Base-by-base conservation (phyloP, 495 filamentous ascomycete genomes). In the Pyronema omphalodes region DNA sequence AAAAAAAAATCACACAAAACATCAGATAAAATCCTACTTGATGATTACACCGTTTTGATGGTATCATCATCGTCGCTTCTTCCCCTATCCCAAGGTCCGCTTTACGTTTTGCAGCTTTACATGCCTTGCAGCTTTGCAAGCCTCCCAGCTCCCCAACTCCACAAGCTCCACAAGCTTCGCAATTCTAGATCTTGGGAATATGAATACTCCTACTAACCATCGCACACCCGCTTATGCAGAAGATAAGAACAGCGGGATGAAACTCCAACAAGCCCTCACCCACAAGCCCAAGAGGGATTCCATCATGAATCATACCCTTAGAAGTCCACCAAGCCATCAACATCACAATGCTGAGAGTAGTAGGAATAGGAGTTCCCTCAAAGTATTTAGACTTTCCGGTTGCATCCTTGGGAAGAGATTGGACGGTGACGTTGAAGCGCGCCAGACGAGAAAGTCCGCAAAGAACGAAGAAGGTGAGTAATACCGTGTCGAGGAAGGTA, bases 181-280 rank as follows among this genome's bases (percentile, higher is more conserved):
- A 29, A 29, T 1, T 40, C 47, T 68, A 95, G 45, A 87, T 85
- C 75, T 98, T 98, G n/a, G 91, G 91, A 41, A 98, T 88, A 64
- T 93, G 87, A 64, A 98, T 76, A 35, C 78, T 86, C 74, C 88
- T 89, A 70, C 86, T 93, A 56, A 88, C 81, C 91, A 98, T 95
- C 60, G 86, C 66, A 60, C 84, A 93, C 0, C 89, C 91, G 62
- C 88, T 81, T 12, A 85, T 56, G 55, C 91, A 71, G 69, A 96
- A 98, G 46, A 96, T 52, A 15, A 78, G 67, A 12, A 80, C 86
- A 8, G 85, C 71, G n/a, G 93, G 88, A 67, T 98, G 91, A 57
- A 94, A 78, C 66, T 93, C 89, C 37, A 88, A 72, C 9, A 73
- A 37, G 0, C 83, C 78, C n/a, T 83, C 84, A 44, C 74, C 67